phyloP scores from a whole-genome alignment of 2,329 filamentous ascomycete species.

The Cercospora berteroae region DNA sequence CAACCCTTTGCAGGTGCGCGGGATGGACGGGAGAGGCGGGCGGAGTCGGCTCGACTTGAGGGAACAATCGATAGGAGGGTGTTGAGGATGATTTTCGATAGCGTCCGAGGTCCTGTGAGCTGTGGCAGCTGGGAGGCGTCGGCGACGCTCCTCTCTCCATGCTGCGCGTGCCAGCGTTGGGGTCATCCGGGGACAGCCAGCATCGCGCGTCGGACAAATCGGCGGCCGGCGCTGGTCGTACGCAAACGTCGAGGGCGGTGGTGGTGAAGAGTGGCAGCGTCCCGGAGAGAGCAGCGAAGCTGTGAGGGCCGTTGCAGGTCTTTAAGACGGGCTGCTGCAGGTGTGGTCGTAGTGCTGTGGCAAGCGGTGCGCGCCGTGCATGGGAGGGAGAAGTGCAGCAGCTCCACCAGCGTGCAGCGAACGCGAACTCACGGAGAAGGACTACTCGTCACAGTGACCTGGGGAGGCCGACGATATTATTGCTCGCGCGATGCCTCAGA shows the following conservation, averaged over 20 bases:
- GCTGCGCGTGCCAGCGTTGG: background rate
- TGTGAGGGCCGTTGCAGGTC: background rate
- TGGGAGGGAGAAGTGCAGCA: background rate
- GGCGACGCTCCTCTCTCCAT: constrained; percentile 20
- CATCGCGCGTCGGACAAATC: background rate
- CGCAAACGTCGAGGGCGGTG: background rate
- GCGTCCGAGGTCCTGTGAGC: constrained; percentile 15
- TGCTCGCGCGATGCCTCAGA: constrained; percentile 7
- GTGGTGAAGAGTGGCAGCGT: background rate
- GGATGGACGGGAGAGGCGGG: constrained; percentile 29
- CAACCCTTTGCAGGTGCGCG: constrained; percentile 21
- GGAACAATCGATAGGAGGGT: constrained; percentile 32
- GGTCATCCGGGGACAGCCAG: background rate
- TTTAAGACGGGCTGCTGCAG: constrained; percentile 7
- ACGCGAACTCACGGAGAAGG: background rate
- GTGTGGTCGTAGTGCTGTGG: background rate
- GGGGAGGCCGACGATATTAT: background rate
- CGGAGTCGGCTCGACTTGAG: constrained; percentile 31
- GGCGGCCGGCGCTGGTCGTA: background rate
- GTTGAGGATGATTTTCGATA: constrained; percentile 13
- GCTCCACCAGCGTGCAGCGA: background rate
- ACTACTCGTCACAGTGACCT: background rate
- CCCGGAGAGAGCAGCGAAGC: background rate
- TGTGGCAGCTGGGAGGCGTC: constrained; percentile 18
- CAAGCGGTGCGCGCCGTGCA: background rate